Conservation (phyloP, 352 stramenopile genomes). For the Phytopythium delawarense region DNA sequence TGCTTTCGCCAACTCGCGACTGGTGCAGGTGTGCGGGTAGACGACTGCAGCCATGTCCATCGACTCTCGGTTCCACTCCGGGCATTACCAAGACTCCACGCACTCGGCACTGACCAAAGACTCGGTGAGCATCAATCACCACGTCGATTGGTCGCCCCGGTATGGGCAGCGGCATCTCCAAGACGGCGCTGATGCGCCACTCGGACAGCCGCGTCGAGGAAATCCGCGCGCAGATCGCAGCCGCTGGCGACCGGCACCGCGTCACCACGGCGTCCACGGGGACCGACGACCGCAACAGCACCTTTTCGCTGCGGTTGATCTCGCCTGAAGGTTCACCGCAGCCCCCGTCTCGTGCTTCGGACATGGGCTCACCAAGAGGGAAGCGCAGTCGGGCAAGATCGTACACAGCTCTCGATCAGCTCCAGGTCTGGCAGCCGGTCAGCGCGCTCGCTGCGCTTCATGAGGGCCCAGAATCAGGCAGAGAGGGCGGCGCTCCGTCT, state of each 20-base stretch:
- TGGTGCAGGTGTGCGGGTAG: not conserved
- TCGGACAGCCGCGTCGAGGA: constrained; percentile 29
- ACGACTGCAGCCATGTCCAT: not conserved
- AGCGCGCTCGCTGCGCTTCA: constrained; percentile 7
- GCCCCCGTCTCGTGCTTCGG: not conserved
- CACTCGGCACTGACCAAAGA: not conserved
- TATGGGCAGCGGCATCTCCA: constrained; percentile 37
- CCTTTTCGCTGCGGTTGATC: constrained; percentile 13
- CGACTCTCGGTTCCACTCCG: not conserved
- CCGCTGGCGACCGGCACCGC: constrained; percentile 4
- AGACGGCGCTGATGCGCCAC: constrained; percentile 17
- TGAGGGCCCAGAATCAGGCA: constrained; percentile 1
- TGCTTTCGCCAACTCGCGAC: not conserved
- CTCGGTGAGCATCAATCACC: too few species aligned
- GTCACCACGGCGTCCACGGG: not conserved
- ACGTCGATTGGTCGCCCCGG: not conserved
- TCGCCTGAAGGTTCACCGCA: not conserved
- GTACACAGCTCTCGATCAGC: constrained; percentile 8
- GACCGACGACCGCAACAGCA: constrained; percentile 5
- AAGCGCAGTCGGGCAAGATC: constrained; percentile 11
- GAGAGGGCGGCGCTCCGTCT: not conserved
- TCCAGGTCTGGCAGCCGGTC: not conserved
- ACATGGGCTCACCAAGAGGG: not conserved
- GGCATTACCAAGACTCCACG: not conserved
- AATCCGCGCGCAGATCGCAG: constrained; percentile 4